Evolutionary conservation across 1,139 yeast species (phyloP).

Genomic region (Tardiomyces depauwii): DNA sequence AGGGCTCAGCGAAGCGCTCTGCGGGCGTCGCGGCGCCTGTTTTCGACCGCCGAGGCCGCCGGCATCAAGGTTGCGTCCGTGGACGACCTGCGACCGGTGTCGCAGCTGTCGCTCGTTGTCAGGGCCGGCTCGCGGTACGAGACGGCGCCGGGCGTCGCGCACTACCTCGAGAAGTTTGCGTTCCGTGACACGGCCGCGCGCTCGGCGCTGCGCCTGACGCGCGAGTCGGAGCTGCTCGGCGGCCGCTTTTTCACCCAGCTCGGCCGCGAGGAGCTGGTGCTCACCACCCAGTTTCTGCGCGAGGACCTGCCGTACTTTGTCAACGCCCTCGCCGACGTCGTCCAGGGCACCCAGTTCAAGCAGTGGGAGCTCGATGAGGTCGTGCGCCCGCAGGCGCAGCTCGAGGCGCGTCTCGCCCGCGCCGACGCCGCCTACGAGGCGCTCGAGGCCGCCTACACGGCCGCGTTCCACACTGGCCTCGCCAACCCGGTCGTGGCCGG

Average conservation of each 20-base stretch:
- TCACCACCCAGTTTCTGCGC: conserved; percentile 73
- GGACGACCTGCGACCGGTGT: conserved; percentile 42
- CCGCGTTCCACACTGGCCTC: conserved; percentile 79
- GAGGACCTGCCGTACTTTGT: conserved; percentile 89
- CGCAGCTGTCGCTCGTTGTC: conserved; percentile 68
- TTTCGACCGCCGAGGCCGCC: conserved; percentile 22
- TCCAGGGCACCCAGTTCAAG: conserved; percentile 62
- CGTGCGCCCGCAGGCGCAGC: conserved; percentile 65
- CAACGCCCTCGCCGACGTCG: conserved; percentile 69
- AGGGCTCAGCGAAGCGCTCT: neutral
- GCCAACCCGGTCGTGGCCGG: conserved; percentile 77
- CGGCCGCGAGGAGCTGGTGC: conserved; percentile 74
- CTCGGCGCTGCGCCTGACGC: conserved; percentile 84
- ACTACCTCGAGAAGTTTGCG: conserved; percentile 72
- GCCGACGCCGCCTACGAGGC: conserved; percentile 49
- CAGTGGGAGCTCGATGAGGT: conserved; percentile 68
- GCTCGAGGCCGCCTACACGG: conserved; percentile 66
- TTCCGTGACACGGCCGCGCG: conserved; percentile 73
- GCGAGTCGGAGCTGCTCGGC: conserved; percentile 92
- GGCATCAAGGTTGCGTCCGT: conserved; percentile 34
- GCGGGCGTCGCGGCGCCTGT: conserved; percentile 14
- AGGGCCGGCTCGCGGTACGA: conserved; percentile 81
- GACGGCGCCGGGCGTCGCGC: conserved; percentile 69
- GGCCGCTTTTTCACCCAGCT: conserved; percentile 61
- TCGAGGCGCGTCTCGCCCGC: conserved; percentile 34